phyloP scores from a whole-genome alignment of 179 eudicot species.

The Actinidia chinensis region DNA sequence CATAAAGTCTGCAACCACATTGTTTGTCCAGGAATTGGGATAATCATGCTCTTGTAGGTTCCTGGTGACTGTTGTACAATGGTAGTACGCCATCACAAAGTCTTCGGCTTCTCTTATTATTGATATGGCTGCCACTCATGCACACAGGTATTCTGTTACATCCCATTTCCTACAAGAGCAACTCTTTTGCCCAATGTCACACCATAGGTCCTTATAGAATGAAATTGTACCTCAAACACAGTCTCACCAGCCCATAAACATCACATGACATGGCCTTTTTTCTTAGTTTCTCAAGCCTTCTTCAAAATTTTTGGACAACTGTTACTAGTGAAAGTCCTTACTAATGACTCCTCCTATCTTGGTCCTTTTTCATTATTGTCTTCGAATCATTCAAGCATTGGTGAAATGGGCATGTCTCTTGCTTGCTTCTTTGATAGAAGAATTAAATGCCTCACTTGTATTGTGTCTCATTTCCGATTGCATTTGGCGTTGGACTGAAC shows the following conservation, averaged over 20 bases:
- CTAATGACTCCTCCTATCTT: neutral
- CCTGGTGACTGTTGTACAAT: too few relatives aligned
- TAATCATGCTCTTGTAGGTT: too few relatives aligned
- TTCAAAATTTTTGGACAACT: neutral
- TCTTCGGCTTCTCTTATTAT: too few relatives aligned
- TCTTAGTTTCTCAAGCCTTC: neutral
- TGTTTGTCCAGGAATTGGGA: too few relatives aligned
- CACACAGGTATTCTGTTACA: too few relatives aligned
- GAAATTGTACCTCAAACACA: too few relatives aligned
- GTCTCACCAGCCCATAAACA: neutral
- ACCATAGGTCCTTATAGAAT: neutral
- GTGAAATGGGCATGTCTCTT: neutral
- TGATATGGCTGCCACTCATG: too few relatives aligned
- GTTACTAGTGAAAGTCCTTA: neutral
- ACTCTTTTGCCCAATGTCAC: too few relatives aligned
- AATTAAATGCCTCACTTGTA: neutral
- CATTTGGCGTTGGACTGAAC: neutral
- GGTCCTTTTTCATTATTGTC: neutral
- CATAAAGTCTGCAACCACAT: too few relatives aligned
- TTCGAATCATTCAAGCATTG: neutral
- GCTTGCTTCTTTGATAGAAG: neutral
- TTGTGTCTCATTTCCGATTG: neutral
- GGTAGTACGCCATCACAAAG: too few relatives aligned
- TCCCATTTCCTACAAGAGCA: too few relatives aligned
- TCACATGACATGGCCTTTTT: neutral